phyloP scores from a whole-genome alignment of 257 asterid species.

The Schizonepeta tenuifolia region DNA sequence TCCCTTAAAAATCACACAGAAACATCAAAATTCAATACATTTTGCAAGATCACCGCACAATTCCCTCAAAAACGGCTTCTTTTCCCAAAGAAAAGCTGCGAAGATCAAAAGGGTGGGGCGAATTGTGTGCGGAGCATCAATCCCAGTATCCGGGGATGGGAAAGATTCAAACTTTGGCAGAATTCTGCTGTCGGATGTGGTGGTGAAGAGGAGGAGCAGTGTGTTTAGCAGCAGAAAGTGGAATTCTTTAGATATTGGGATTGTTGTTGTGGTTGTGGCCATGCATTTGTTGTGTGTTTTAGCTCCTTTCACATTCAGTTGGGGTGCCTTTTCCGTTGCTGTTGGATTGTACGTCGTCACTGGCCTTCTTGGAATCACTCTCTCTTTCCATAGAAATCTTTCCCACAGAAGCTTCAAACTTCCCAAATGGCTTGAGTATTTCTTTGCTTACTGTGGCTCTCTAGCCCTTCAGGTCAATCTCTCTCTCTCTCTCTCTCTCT shows the following conservation, averaged over 20 bases:
- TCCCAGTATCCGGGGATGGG: conserved; percentile 43
- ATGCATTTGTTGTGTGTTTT: conserved; percentile 65
- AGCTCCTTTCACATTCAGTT: conserved; percentile 73
- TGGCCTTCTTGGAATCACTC: conserved; percentile 81
- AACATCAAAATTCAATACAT: conserved; percentile 22
- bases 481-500: conserved; percentile 17
- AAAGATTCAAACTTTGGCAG: conserved; percentile 48
- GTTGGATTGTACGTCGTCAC: conserved; percentile 63
- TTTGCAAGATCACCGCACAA: conserved; percentile 7
- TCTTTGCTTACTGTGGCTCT: conserved; percentile 83
- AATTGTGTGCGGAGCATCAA: conserved; percentile 46
- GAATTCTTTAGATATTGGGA: conserved; percentile 55
- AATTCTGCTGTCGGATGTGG: conserved; percentile 70
- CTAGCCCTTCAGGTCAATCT: conserved; percentile 89
- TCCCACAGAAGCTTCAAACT: conserved; percentile 80
- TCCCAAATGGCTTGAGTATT: conserved; percentile 83
- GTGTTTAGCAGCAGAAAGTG: conserved; percentile 60
- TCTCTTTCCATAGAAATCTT: conserved; percentile 77
- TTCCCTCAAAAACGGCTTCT: conserved; percentile 24
- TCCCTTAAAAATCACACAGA: conserved; percentile 26
- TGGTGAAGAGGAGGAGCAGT: conserved; percentile 55
- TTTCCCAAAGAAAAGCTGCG: conserved; percentile 15
- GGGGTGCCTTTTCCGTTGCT: conserved; percentile 61
- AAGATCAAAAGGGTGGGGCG: conserved; percentile 36
- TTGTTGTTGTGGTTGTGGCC: conserved; percentile 52